Base-by-base conservation (phyloP, 1,284 basidiomycete species). In the Prillingera fragicola region DNA sequence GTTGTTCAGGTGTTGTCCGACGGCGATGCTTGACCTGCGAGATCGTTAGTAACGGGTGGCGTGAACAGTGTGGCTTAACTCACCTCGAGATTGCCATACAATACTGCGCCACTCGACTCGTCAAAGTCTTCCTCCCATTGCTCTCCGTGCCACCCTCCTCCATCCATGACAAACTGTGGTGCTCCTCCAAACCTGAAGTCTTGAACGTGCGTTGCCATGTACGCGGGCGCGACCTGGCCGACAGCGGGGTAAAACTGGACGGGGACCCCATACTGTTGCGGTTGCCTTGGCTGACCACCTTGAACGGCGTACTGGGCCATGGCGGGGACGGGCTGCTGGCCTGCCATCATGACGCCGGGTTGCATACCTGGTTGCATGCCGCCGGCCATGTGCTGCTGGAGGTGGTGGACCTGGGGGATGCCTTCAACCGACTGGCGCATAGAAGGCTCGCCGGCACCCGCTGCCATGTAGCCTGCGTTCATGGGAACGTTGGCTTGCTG, bases 1-100 rank as follows among this genome's bases (percentile, higher is more conserved):
- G 81, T 73, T 92, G 89, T 25, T 81, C 76, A 26, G 80, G 79
- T 17, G 86, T 85, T 0, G 88, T 92, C 38, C 88, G 76, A 58
- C 87, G 85, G 44, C 88, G 77, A 60, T 91, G 88, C 74, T 91
- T 91, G 72, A 91, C 85, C 74, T 90, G 44, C 27, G 9, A 31
- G 38, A 33, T 33, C 25, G 14, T n/a, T 15, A 9, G 7, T 9
- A 18, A 36, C 21, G 13, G 34, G 9, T 7, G 34, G 34, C n/a
- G n/a, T n/a, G n/a, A n/a, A n/a, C n/a, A 18, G 25, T 18, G 23
- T 5, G 6, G 9, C n/a, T 24, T 12, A 15, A 53, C 52, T 37
- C 40, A 55, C 55, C 40, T 58, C 56, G 1, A 57, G 45, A 38
- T 56, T 58, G 2, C 57, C 56, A 24, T 60, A 57, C 17, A 56